Base-by-base conservation (phyloP, 148 eudicot species). In the Vaccinium macrocarpon region DNA sequence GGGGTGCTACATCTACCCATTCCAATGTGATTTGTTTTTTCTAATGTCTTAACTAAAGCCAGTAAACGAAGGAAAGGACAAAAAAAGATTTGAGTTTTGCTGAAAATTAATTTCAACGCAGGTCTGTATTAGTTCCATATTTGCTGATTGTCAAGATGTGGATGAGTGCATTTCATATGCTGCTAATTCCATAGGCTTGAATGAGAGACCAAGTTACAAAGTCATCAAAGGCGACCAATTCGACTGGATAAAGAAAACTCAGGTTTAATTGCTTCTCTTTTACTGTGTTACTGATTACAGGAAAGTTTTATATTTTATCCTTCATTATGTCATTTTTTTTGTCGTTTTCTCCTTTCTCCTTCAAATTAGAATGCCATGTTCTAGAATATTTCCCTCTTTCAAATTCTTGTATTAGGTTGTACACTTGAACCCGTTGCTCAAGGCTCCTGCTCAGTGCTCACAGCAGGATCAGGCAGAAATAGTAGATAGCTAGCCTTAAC, bases 101-200 rank as follows among this genome's bases (percentile, higher is more conserved):
- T n/a, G 32, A 49, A n/a, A 68, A 57, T 5, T 66, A 73, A 77
- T 83, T 52, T 66, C 74, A 80, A n/a, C 89, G 84, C 94, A 96
- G 99, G 90, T 96, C 61, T 86, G 88, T 88, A 91, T 96, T 68
- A 91, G 90, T 89, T 93, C 97, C 77, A 92, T 93, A 82, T 96
- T 92, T 87, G 15, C 88, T 14, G 90, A 90, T 78, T 64, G 84
- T 82, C 88, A 89, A 81, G 97, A 96, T 89, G 93, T 96, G 85
- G 82, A 87, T 52, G 79, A 90, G 75, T 89, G 93, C 92, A 91
- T 96, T 88, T 87, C 90, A 78, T 90, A 53, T 85, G 99, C 99
- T 77, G 94, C 93, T n/a, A 90, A 92, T 84, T 94, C 99, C 13
- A 90, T 94, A 79, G 98, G 98, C 83, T 90, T 96, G 91, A 92